Base-by-base conservation (phyloP, 768 basidiomycete species). In the Tulasnella sp. region DNA sequence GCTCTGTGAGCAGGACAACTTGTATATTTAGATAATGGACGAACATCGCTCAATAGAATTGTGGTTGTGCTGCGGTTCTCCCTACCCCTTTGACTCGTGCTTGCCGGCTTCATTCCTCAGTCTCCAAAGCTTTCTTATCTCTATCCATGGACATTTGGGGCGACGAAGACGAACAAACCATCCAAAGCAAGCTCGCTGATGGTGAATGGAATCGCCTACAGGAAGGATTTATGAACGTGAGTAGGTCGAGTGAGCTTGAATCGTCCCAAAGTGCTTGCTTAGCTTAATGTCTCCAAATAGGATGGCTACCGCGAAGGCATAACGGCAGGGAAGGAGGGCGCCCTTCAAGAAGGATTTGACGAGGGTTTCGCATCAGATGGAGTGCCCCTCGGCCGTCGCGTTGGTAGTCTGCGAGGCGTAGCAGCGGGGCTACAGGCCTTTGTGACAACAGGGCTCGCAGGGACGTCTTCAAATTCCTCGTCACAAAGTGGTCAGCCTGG, bases 241-340 rank as follows among this genome's bases (percentile, higher is more conserved):
- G 84, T 42, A 4, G 31, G 18, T 52, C 24, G 31, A 10, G 46
- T 36, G 38, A 19, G 39, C n/a, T 75, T 36, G 48, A 46, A 42
- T 52, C 71, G 48, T 81, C 42, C 16, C 73, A 81, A 46, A 24
- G 24, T 31, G 52, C 27, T 39, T n/a, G 68, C 58, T 24, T 24
- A 72, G 14, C 74, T 79, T 42, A 12, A n/a, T 4, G 34, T 24
- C 42, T 58, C 19, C 24, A 3, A 19, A 62, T 16, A 98, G 97
- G 91, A 91, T 24, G 97, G 97, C 2, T 98, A 98, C 83, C 91
- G 97, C n/a, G 97, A 98, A 86, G 97, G 97, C 8, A 97, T 99
- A 82, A 93, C 92, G 0, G 91, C 92, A 5, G 97, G 97, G 3
- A 99, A 98, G 84, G 93, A 97, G 84, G 87, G 89, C 0, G 92